Base-by-base conservation (phyloP, 768 basidiomycete genomes). In the Rhodosporidiobolus odoratus region DNA sequence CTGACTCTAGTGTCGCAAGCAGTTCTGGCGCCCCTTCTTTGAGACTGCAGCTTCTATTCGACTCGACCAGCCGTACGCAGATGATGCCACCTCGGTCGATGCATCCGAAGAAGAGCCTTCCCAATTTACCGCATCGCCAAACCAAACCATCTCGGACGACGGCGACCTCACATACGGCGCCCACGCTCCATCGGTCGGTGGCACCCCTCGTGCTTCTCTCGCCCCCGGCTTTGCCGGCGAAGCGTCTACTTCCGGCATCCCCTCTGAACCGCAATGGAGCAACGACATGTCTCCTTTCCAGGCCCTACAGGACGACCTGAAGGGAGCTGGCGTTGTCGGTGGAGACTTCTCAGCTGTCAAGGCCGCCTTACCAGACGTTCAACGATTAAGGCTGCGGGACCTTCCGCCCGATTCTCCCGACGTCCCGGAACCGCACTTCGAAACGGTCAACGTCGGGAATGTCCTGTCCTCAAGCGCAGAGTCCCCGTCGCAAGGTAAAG, bases 21-120 rank as follows among this genome's bases (percentile, higher is more conserved):
- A 95, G 94, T 97, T 97, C 79, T 98, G 95, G 94, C 88, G 88
- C 7, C 89, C 90, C 0, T 98, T 99, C 83, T 97, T 93, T 78
- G 93, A 97, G 77, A 86, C 89, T 68, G 92, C 93, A 15, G 94
- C 95, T 6, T 88, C 91, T 75, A 88, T 92, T 37, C 86, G 88
- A 48, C 88, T 93, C 53, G 87, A 62, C 35, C 66, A 69, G n/a
- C 73, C 62, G 0, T 43, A 72, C 56, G 59, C 89, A 7, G 86
- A 86, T 2, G 86, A 84, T 41, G 90, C 87, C 21, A 88, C 90
- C 65, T 84, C 86, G 68, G 85, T 84, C n/a, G 84, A 82, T 12
- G 81, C 82, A 50, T 83, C 85, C 57, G 87, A 86, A n/a, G n/a
- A n/a, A 50, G 80, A 83, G 27, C 80, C 82, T 10, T 83, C 83